Percentiles rank a stretch among this genome's conserved stretches.
Evolutionary conservation across 495 filamentous ascomycete genomes (phyloP).

Genomic region (Lophiotrema nucula): DNA sequence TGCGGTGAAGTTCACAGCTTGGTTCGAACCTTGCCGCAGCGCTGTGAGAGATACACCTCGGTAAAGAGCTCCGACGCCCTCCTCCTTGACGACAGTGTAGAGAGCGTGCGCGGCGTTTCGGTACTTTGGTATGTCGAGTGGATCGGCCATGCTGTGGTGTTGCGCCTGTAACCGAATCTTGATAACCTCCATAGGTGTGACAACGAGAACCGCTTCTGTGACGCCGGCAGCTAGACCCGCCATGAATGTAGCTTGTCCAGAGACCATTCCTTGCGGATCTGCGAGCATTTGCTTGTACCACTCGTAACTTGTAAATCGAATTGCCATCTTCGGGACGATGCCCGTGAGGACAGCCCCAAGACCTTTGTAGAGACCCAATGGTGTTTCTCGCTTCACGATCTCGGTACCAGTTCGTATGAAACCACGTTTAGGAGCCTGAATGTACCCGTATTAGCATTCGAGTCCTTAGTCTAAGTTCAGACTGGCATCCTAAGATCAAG

Average conservation of each 20-base stretch:
- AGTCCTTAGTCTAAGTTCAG: not conserved
- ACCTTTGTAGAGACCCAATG: constrained; percentile 92
- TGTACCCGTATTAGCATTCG: too few species aligned
- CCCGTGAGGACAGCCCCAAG: constrained; percentile 93
- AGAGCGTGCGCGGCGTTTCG: constrained; percentile 94
- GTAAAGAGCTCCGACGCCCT: constrained; percentile 83
- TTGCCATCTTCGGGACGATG: constrained; percentile 99
- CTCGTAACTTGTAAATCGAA: constrained; percentile 97
- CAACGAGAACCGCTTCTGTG: constrained; percentile 91
- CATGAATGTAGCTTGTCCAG: constrained; percentile 76
- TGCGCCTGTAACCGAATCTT: constrained; percentile 98
- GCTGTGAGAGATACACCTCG: constrained; percentile 92
- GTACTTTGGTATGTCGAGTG: constrained; percentile 90
- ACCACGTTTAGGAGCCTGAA: constrained; percentile 69
- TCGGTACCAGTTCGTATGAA: constrained; percentile 85
- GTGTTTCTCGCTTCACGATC: constrained; percentile 85
- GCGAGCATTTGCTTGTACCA: constrained; percentile 84
- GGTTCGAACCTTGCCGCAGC: constrained; percentile 91
- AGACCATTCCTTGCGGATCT: constrained; percentile 63
- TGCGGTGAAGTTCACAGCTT: constrained; percentile 97
- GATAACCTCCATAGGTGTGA: constrained; percentile 98
- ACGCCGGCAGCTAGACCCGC: constrained; percentile 89
- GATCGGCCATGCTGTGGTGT: constrained; percentile 91
- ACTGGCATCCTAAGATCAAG: too few species aligned
- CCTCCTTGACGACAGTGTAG: constrained; percentile 88